Base-by-base conservation (phyloP, 2,329 filamentous ascomycete genomes). In the Fusarium papillatum region DNA sequence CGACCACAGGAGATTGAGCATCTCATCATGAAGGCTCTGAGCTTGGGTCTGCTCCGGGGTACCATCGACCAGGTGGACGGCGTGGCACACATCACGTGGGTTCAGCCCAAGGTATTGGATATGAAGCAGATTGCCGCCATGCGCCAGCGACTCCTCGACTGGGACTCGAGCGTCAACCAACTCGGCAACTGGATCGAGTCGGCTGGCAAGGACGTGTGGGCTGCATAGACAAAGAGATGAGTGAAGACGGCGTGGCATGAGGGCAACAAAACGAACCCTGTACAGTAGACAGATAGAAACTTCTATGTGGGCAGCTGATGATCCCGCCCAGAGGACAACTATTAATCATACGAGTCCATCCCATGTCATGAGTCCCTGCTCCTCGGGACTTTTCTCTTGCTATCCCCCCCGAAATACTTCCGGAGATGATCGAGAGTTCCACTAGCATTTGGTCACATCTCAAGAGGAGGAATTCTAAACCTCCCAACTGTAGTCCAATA, bases 11-110 rank as follows among this genome's bases (percentile, higher is more conserved):
- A 98, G 87, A 98, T 99, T 79, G 97, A 99, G 89, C 96, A 98
- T 84, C 87, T 99, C 76, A 94, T 99, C 81, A 99, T 99, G 97
- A 98, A 98, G 89, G 97, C 97, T n/a, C 86, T 99, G 80, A 98
- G 96, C 82, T 86, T 99, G 79, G 97, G 97, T 1, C 88, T 99
- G 78, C 87, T 99, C 78, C 91, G 94, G 78, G 97, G 97, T 57
- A 97, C 94, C 68, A 98, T 99, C 80, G 97, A 99, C 84, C 96
- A 99, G 87, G 97, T 99, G 38, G 95, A 95, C 60, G 93, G 96
- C 85, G 92, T 98, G 78, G 97, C 97, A 53, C 92, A 96, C 83
- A 98, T 99, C 85, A 96, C 96, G 81, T 99, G 97, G 97, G 97
- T 99, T 70, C 97, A 99, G 87, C 97, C 97, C 26, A 98, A 98